phyloP scores from a whole-genome alignment of 805 yeast genomes.

The Cyberlindnera xishuangbannaensis region DNA sequence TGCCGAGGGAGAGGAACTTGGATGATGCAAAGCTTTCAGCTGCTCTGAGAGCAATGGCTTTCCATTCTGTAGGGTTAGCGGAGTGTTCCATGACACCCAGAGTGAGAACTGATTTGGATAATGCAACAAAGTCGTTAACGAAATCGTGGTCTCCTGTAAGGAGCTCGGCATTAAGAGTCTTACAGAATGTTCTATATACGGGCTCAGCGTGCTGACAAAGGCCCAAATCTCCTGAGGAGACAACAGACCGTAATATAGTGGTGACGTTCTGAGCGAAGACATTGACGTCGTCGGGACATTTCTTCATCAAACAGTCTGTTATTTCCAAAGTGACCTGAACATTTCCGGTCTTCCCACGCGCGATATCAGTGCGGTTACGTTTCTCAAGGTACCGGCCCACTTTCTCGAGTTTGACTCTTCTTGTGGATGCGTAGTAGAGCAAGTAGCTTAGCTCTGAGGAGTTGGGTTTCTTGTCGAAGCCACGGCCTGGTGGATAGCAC shows the following conservation, averaged over 20 bases:
- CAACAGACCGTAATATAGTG: slow-evolving; percentile 46
- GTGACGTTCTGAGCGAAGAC: slow-evolving; percentile 71
- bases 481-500: slow-evolving; percentile 90
- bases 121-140: slow-evolving; percentile 39
- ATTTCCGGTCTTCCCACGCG: slow-evolving; percentile 66
- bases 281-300: slow-evolving; percentile 79
- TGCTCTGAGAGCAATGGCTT: slow-evolving; percentile 39
- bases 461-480: slow-evolving; percentile 84
- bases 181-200: slow-evolving; percentile 44
- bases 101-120: slow-evolving; percentile 25
- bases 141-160: slow-evolving; percentile 61
- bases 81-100: slow-evolving; percentile 9
- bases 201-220: slow-evolving; percentile 48
- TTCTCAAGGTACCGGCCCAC: slow-evolving; percentile 65
- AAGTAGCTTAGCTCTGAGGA: slow-evolving; percentile 86
- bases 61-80: slow-evolving; percentile 33
- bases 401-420: slow-evolving; percentile 84
- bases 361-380: slow-evolving; percentile 55
- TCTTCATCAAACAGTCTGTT: slow-evolving; percentile 58
- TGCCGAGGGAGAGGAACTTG: slow-evolving; percentile 18
- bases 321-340: slow-evolving; percentile 76
- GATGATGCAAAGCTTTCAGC: slow-evolving; percentile 32
- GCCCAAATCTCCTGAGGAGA: slow-evolving; percentile 53
- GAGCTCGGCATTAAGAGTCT: slow-evolving; percentile 52
- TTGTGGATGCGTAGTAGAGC: slow-evolving; percentile 82